Conservation (phyloP, 371 early-diverging fungal genomes). For the Mortierella sp. region DNA sequence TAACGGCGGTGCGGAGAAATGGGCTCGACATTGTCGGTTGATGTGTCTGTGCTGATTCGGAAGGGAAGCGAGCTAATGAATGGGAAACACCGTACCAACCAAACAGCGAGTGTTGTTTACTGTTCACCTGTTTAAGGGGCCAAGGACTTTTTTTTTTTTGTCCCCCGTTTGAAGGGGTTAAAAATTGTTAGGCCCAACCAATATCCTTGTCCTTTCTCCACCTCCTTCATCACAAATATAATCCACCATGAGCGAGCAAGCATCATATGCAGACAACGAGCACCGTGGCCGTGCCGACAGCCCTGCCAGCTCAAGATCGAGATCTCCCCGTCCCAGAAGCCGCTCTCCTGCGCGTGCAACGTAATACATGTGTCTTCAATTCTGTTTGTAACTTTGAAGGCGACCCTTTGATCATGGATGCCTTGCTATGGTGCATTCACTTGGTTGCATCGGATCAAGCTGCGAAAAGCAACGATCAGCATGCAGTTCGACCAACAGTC, state of each 20-base stretch:
- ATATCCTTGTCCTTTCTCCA: no score
- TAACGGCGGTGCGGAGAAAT: conserved; percentile 37
- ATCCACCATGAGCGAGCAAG: conserved; percentile 39
- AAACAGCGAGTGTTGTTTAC: background rate
- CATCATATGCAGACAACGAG: conserved; percentile 30
- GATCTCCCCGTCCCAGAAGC: conserved; percentile 50
- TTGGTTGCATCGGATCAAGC: background rate
- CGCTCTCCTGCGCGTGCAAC: conserved; percentile 38
- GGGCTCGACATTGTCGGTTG: conserved; percentile 39
- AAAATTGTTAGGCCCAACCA: no score
- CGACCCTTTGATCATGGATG: background rate
- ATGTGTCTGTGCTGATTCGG: conserved; percentile 1
- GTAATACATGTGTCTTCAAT: conserved; percentile 3
- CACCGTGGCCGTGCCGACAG: conserved; percentile 39
- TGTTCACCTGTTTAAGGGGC: conserved; percentile 1
- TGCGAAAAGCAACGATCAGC: no score
- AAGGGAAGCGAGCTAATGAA: background rate
- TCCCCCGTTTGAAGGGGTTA: background rate
- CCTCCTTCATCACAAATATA: background rate
- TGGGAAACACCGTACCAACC: background rate
- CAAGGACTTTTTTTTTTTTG: background rate
- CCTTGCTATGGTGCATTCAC: background rate
- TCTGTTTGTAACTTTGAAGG: background rate
- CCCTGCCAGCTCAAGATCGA: conserved; percentile 44
- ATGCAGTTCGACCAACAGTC: background rate